Evolutionary conservation across 106 monocot species (phyloP).

Genomic region (Apostasia ramifera): DNA sequence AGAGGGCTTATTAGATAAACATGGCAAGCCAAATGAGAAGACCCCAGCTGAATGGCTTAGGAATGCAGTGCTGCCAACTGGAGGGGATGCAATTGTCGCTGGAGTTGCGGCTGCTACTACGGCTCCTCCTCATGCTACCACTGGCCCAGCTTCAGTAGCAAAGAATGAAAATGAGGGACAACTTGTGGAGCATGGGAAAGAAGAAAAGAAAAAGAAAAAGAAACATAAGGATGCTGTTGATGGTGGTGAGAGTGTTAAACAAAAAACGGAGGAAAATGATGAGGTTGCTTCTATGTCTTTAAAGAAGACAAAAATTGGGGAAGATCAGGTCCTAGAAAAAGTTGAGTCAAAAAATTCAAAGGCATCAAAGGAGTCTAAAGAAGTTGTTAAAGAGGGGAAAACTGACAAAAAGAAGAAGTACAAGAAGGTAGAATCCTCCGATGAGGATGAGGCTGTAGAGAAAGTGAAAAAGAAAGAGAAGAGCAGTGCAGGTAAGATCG

Average conservation of each 20-base stretch:
- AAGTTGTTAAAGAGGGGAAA: slow-evolving; percentile 5
- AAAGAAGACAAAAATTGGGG: slow-evolving; percentile 59
- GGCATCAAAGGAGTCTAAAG: slow-evolving; percentile 6
- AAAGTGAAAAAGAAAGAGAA: slow-evolving; percentile 39
- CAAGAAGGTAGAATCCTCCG: slow-evolving; percentile 16
- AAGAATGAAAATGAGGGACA: slow-evolving; percentile 1
- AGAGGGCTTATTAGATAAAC: slow-evolving; percentile 75
- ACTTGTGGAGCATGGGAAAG: slow-evolving; percentile 10
- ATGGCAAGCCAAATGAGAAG: slow-evolving; percentile 95
- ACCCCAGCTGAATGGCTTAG: slow-evolving; percentile 82
- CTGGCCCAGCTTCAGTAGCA: slow-evolving; percentile 8
- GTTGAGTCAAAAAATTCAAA: slow-evolving; percentile 14
- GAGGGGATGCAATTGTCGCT: slow-evolving; percentile 61
- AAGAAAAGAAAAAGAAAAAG: slow-evolving; percentile 42
- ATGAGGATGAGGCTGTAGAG: slow-evolving; percentile 4
- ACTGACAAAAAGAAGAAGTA: slow-evolving; percentile 39
- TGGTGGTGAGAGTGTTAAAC: slow-evolving; percentile 23
- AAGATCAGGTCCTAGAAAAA: slow-evolving; percentile 1
- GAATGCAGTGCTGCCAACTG: slow-evolving; percentile 61
- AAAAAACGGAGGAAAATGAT: slow-evolving; percentile 31
- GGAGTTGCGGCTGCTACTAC: slow-evolving; percentile 42
- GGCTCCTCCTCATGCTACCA: neutral
- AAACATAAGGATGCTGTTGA: slow-evolving; percentile 34
- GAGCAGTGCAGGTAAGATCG: slow-evolving; percentile 15
- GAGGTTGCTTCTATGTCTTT: slow-evolving; percentile 20